Evolutionary conservation across 169 alveolate genomes (phyloP).

Genomic region (Eimeria falciformis): DNA sequence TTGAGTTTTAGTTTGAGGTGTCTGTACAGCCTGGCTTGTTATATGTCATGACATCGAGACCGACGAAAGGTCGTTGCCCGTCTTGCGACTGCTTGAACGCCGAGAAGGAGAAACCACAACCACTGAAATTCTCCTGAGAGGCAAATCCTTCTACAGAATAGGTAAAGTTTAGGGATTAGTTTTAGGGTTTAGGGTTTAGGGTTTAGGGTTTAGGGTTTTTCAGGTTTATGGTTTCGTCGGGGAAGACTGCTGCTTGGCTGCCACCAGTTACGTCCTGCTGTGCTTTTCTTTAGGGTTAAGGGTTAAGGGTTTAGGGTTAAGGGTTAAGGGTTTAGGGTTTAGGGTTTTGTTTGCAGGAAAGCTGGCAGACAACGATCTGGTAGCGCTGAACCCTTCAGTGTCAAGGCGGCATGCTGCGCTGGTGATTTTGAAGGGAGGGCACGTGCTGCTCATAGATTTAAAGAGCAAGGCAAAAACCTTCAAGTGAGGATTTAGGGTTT

Average conservation of each 20-base stretch:
- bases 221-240: background rate
- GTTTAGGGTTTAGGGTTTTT: background rate
- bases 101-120: constrained; percentile 64
- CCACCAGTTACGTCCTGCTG: background rate
- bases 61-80: constrained; percentile 66
- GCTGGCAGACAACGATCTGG: constrained; percentile 78
- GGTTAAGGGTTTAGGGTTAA: constrained; percentile 27
- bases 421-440: constrained; percentile 74
- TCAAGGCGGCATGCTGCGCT: constrained; percentile 73
- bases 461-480: constrained; percentile 78
- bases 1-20: constrained; percentile 32
- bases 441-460: constrained; percentile 64
- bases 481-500: constrained; percentile 51
- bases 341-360: constrained; percentile 64
- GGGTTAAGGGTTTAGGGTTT: constrained; percentile 54
- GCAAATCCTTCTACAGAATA: constrained; percentile 75
- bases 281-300: background rate
- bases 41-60: constrained; percentile 77
- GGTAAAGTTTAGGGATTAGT: no score
- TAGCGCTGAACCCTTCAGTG: constrained; percentile 77
- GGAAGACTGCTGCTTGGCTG: background rate
- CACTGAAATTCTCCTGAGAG: constrained; percentile 61
- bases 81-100: constrained; percentile 65
- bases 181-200: constrained; percentile 40
- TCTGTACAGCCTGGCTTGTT: constrained; percentile 77